Base-by-base conservation (phyloP, 257 asterid genomes). In the Przewalskia tangutica region DNA sequence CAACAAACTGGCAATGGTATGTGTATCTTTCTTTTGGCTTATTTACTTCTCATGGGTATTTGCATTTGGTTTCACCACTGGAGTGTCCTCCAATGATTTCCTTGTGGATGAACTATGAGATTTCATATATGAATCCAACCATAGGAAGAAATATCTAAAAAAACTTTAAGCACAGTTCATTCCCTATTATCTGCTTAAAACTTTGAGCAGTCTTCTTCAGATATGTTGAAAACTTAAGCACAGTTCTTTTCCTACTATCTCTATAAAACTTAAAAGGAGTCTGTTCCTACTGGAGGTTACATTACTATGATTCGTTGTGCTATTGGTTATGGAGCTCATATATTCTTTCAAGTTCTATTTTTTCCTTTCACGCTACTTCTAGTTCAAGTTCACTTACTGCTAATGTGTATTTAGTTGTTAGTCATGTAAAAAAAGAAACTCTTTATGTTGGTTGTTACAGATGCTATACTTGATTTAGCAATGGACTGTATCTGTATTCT, bases 1-100 rank as follows among this genome's bases (percentile, higher is more conserved):
- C 87, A 90, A 79, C 95, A 89, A 88, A 89, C 92, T 81, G 97
- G 98, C 82, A 89, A 94, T 80, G 96, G 98, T 94, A 92, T 55
- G 93, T 36, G 62, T 64, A 62, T 70, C 67, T 63, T 71, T 66
- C 76, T 48, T 58, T 75, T 51, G 53, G 42, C n/a, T 48, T n/a
- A 8, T 27, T 23, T 64, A 79, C 48, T 7, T 68, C 27, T 50
- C 46, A 79, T 7, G 79, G 1, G 59, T 64, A 1, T 50, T 77
- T 65, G 54, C 12, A 14, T 79, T 77, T 38, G 63, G 70, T 44
- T 51, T 42, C 50, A 42, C 20, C 38, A 23, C 20, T 4, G 18
- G 18, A 58, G 23, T 18, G 12, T 58, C 58, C 42, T 54, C 42
- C 58, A 18, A 40, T 79, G 67, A 63, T 79, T 59, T 27, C 4